Percentiles rank a stretch among this genome's conserved stretches.
Evolutionary conservation across 371 early-diverging fungal genomes (phyloP).

Genomic region (Dinochytrium kinnereticum): DNA sequence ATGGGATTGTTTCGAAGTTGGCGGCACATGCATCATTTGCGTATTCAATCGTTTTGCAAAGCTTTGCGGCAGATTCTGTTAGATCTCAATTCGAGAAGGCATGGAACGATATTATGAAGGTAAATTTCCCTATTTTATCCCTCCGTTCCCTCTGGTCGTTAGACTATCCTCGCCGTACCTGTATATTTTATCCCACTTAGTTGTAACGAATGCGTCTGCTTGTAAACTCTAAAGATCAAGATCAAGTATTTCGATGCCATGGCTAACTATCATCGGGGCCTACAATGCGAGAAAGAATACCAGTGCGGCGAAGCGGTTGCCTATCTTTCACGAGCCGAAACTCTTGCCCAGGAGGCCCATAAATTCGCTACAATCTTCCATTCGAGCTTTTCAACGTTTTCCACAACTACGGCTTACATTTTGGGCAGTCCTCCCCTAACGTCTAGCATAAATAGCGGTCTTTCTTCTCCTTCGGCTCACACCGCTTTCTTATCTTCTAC

Average conservation of each 20-base stretch:
- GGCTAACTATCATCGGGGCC: constrained; percentile 81
- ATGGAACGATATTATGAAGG: constrained; percentile 54
- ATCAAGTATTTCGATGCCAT: constrained; percentile 83
- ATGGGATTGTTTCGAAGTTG: constrained; percentile 81
- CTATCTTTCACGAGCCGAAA: constrained; percentile 79
- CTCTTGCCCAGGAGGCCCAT: constrained; percentile 81
- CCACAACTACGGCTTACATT: constrained; percentile 22
- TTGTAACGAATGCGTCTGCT: not conserved
- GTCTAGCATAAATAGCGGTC: constrained; percentile 1
- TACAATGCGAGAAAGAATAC: constrained; percentile 72
- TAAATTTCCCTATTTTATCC: no score
- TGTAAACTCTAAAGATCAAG: constrained; percentile 76
- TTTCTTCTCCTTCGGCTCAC: constrained; percentile 41
- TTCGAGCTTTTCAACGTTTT: constrained; percentile 55
- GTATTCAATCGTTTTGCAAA: constrained; percentile 73
- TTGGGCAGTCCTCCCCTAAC: constrained; percentile 16
- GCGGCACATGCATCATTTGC: constrained; percentile 82
- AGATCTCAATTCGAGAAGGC: constrained; percentile 46
- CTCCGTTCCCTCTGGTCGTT: no score
- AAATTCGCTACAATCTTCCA: constrained; percentile 72
- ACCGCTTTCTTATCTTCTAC: constrained; percentile 50
- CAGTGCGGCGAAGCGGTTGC: constrained; percentile 88
- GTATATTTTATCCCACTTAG: not conserved
- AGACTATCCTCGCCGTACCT: no score
- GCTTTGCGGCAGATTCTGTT: constrained; percentile 54